Base-by-base conservation (phyloP, 306 rosid genomes). In the Trichosanthes cucumerina region DNA sequence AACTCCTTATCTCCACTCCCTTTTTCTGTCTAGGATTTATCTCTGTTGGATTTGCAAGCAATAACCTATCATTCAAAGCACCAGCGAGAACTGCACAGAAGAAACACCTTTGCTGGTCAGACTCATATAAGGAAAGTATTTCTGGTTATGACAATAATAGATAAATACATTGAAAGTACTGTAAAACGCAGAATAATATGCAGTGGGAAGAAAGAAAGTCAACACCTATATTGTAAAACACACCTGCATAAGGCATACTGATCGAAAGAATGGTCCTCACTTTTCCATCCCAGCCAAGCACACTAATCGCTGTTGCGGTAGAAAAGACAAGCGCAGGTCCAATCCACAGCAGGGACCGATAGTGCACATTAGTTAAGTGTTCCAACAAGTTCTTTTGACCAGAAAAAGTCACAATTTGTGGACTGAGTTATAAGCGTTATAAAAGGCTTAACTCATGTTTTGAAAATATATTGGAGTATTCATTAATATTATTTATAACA, bases 211-310 rank as follows among this genome's bases (percentile, higher is more conserved):
- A 75, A 47, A 21, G 57, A 46, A 49, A 52, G 62, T 79, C 80
- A 62, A 85, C 46, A 81, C 24, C 85, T 74, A 68, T 34, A 66
- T 79, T 76, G 77, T 52, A 81, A 80, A 28, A 73, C 81, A 14
- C 83, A 96, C 99, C 99, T 79, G 98, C 89, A 75, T 83, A 82
- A 81, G 93, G 96, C 91, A 86, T 83, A 81, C 91, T 92, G 80
- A 86, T 86, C 14, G 99, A 92, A 77, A 96, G 92, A 85, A 92
- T 91, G 81, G 93, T 88, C 85, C 98, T 88, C 79, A 86, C 98
- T 88, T 91, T 96, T 76, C 98, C 98, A 80, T 96, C 99, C 99
- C 98, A 96, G 81, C 99, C 99, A 79, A 96, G 99, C 69, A 91
- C 82, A 81, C 90, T 91, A 81, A 96, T 82, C 56, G 93, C 88